A percentile compares a stretch with the other conserved stretches of the same genome.
These are phyloP conservation scores for Angomonas ambiguus DNA, from an alignment of 208 protist species.

Conservation along the genomic window DNA sequence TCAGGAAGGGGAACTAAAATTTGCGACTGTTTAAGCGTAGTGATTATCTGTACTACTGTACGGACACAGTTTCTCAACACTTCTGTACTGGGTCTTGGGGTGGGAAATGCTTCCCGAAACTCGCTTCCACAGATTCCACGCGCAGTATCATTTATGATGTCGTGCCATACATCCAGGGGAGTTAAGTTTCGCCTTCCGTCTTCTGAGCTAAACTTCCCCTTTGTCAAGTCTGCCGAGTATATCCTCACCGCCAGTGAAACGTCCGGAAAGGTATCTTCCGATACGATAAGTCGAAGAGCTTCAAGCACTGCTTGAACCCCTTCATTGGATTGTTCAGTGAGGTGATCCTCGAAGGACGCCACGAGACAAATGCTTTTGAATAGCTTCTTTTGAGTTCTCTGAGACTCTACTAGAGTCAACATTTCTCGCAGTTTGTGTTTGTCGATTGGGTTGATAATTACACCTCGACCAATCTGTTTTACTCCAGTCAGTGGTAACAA, in stretches of 20 bases:
- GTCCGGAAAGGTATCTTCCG: not conserved
- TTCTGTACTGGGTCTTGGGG: too few species aligned
- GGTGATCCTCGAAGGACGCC: constrained; percentile 18
- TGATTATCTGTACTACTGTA: too few species aligned
- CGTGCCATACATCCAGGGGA: too few species aligned
- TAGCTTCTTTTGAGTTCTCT: not conserved
- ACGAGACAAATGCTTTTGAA: constrained; percentile 2
- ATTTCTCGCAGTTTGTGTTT: not conserved
- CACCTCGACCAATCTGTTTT: not conserved
- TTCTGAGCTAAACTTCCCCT: too few species aligned
- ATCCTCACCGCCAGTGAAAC: not conserved
- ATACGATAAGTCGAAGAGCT: constrained; percentile 5
- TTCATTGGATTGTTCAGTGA: constrained; percentile 14
- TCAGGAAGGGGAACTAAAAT: not conserved
- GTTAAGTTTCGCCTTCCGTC: too few species aligned
- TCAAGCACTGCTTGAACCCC: constrained; percentile 18
- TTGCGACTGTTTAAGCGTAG: too few species aligned
- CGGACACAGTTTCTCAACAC: too few species aligned
- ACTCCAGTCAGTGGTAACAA: not conserved
- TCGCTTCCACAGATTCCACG: too few species aligned
- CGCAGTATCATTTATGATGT: too few species aligned
- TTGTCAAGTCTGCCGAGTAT: not conserved
- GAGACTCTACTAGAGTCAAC: not conserved
- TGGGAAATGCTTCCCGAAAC: too few species aligned
- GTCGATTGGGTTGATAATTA: not conserved